Evolutionary conservation across 164 flowering plant genomes (phyloP).

Genomic region (Malania oleifera): DNA sequence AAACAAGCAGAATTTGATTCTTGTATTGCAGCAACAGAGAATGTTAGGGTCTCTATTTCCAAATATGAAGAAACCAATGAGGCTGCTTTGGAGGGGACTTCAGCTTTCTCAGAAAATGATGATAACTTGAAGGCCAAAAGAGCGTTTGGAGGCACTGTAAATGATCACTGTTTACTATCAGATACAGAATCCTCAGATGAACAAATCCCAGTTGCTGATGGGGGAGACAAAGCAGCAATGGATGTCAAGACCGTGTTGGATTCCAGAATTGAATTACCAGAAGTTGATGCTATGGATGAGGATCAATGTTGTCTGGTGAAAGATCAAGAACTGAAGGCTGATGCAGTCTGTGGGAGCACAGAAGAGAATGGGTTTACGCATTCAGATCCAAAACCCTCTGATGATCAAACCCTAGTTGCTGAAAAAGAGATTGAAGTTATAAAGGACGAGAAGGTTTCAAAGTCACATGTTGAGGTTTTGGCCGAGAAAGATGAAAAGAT

Average conservation of each 20-base stretch:
- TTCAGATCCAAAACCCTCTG: neutral
- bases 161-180: neutral
- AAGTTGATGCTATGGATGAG: neutral
- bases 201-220: neutral
- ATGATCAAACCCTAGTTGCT: conserved; percentile 9
- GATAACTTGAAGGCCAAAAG: neutral
- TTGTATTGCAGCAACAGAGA: too few species aligned
- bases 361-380: neutral
- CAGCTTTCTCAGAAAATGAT: neutral
- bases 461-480: neutral
- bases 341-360: neutral
- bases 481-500: neutral
- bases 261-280: conserved; percentile 7
- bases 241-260: neutral
- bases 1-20: too few species aligned
- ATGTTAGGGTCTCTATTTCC: neutral
- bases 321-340: neutral
- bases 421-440: conserved; percentile 2
- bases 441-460: neutral
- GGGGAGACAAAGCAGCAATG: neutral
- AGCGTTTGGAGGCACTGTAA: neutral
- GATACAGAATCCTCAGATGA: neutral
- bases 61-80: neutral
- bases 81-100: neutral
- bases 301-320: neutral